Evolutionary conservation across 768 basidiomycete genomes (phyloP).

Genomic region (Phlegmacium glaucopus): DNA sequence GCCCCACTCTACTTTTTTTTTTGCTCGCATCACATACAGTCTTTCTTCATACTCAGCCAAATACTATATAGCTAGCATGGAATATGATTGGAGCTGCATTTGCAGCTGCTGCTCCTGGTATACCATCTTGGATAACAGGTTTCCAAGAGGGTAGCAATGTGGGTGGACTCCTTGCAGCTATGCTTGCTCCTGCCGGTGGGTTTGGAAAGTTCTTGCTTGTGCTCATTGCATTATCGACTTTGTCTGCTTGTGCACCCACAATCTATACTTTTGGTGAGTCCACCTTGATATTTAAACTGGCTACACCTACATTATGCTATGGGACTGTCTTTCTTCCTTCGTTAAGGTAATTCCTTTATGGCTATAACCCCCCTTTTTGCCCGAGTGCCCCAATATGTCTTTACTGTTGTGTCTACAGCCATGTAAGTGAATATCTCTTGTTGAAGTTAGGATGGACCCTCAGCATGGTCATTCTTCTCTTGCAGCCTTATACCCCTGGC

Average conservation of each 20-base stretch:
- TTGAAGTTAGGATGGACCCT: background rate
- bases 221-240: slow-evolving; percentile 68
- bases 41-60: no score
- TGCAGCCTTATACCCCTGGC: slow-evolving; percentile 68
- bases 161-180: slow-evolving; percentile 61
- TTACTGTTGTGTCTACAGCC: slow-evolving; percentile 59
- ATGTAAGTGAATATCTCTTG: slow-evolving; percentile 42
- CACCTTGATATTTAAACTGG: background rate
- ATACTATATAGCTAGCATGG: slow-evolving; percentile 33
- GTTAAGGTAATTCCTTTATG: slow-evolving; percentile 58
- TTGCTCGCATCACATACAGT: no score
- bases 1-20: background rate
- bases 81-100: slow-evolving; percentile 68
- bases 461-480: no score
- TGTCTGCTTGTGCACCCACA: slow-evolving; percentile 70
- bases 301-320: background rate
- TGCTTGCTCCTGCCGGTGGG: slow-evolving; percentile 55
- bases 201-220: slow-evolving; percentile 75
- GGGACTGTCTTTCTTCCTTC: background rate
- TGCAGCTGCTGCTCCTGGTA: slow-evolving; percentile 48
- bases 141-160: slow-evolving; percentile 52
- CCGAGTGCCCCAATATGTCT: slow-evolving; percentile 64
- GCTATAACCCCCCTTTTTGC: slow-evolving; percentile 53
- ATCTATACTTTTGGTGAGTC: slow-evolving; percentile 67
- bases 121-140: slow-evolving; percentile 53